Evolutionary conservation across 2,329 filamentous ascomycete genomes (phyloP).

Genomic region (Talaromyces islandicus): DNA sequence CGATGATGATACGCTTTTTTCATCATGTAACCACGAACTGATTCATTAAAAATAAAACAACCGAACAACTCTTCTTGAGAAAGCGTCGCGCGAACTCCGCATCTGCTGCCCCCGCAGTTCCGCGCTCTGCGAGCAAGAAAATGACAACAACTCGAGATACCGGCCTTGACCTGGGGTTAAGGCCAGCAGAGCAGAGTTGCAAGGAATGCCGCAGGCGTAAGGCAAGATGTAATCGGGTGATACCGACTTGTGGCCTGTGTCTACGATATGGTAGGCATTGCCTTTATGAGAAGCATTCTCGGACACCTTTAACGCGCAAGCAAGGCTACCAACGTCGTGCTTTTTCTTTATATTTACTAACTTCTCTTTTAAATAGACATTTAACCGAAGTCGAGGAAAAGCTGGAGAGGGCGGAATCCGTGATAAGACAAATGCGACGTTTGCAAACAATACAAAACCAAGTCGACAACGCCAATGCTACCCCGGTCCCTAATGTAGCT

Average conservation of each 20-base stretch:
- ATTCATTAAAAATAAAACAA: not conserved
- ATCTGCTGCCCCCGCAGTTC: not conserved
- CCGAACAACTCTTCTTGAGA: not conserved
- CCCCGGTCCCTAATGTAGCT: not conserved
- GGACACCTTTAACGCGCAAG: constrained; percentile 45
- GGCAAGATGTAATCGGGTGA: constrained; percentile 32
- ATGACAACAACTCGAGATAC: not conserved
- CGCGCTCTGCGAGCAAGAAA: not conserved
- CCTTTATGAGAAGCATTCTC: constrained; percentile 44
- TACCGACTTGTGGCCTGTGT: constrained; percentile 38
- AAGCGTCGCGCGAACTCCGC: not conserved
- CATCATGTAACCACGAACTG: not conserved
- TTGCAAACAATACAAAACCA: not conserved
- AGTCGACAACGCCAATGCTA: not conserved
- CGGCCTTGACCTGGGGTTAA: not conserved
- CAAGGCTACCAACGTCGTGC: constrained; percentile 13
- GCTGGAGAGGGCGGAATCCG: not conserved
- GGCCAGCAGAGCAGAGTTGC: constrained; percentile 15
- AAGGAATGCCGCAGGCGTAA: constrained; percentile 37
- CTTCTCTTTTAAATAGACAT: not conserved
- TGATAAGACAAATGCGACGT: constrained; percentile 1
- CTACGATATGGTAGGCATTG: constrained; percentile 42
- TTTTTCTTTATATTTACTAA: not conserved
- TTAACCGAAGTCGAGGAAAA: not conserved
- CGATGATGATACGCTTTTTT: not conserved